Percentiles rank a stretch among this genome's conserved stretches.
These are phyloP conservation scores for Aureobasidium musti DNA, from an alignment of 2,329 filamentous ascomycete species.

Conservation along the genomic window DNA sequence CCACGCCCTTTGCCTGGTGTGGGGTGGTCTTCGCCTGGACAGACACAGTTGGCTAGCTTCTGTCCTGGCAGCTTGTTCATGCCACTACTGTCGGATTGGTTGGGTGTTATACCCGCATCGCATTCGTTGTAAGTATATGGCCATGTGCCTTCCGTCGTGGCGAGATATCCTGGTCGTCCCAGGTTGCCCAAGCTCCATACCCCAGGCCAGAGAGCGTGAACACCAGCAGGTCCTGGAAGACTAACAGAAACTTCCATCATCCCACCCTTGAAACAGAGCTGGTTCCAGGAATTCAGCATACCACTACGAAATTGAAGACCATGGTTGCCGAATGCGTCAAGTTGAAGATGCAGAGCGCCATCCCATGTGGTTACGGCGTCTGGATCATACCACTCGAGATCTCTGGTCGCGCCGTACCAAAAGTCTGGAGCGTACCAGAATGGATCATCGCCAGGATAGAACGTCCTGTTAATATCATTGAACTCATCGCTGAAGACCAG, in stretches of 20 bases:
- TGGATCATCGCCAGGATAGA: conserved; percentile 60
- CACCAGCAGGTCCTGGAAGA: conserved; percentile 53
- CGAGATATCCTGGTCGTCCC: conserved; percentile 54
- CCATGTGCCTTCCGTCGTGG: conserved; percentile 58
- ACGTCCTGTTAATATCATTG: conserved; percentile 55
- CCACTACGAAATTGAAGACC: conserved; percentile 52
- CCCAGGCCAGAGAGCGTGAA: conserved; percentile 56
- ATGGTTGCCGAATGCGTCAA: conserved; percentile 52
- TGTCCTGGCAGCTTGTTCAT: conserved; percentile 50
- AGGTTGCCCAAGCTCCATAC: conserved; percentile 59
- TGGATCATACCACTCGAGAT: conserved; percentile 56
- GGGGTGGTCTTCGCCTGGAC: conserved; percentile 51
- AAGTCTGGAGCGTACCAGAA: conserved; percentile 57
- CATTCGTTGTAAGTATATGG: conserved; percentile 57
- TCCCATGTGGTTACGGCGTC: conserved; percentile 55
- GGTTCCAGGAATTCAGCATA: conserved; percentile 58
- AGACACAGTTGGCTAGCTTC: conserved; percentile 50
- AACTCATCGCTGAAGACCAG: conserved; percentile 61
- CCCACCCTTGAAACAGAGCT: conserved; percentile 58
- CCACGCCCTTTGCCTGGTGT: conserved; percentile 51
- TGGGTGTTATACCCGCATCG: conserved; percentile 54
- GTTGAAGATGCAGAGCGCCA: conserved; percentile 50
- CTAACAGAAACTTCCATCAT: conserved; percentile 57
- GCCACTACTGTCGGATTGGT: conserved; percentile 51
- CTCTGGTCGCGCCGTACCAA: conserved; percentile 57